phyloP scores from a whole-genome alignment of 2,329 filamentous ascomycete species.

The Aureobasidium musti region DNA sequence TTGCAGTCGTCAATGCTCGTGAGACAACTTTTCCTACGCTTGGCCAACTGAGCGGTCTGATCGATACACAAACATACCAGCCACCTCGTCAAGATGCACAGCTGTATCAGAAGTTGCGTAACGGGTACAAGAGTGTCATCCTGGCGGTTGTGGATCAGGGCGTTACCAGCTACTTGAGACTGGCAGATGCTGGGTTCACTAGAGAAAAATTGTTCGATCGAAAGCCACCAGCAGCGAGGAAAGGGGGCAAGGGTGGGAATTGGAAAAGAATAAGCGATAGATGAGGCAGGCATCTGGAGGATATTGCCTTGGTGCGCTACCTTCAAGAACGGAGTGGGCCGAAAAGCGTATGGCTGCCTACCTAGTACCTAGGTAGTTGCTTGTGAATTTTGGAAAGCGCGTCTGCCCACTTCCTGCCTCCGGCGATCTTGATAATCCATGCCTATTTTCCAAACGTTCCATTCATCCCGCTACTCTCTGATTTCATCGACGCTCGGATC shows the following conservation, averaged over 20 bases:
- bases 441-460: neutral
- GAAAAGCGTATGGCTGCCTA: neutral
- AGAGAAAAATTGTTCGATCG: constrained; percentile 68
- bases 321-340: neutral
- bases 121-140: constrained; percentile 80
- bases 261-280: constrained; percentile 17
- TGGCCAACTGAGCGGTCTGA: constrained; percentile 67
- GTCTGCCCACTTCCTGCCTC: neutral
- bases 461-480: neutral
- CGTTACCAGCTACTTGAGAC: constrained; percentile 80
- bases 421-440: neutral
- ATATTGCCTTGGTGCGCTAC: too few species aligned
- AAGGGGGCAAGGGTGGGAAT: constrained; percentile 41
- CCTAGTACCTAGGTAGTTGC: too few species aligned
- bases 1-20: constrained; percentile 78
- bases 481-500: constrained; percentile 2
- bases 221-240: constrained; percentile 40
- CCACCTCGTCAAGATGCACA: constrained; percentile 57
- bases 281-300: neutral
- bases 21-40: constrained; percentile 71
- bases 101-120: constrained; percentile 76
- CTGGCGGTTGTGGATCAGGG: constrained; percentile 89
- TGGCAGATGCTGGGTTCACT: constrained; percentile 77
- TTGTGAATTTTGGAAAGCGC: neutral
- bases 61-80: constrained; percentile 72